phyloP scores from a whole-genome alignment of 495 filamentous ascomycete genomes.

The Aspergillus kassunensis region DNA sequence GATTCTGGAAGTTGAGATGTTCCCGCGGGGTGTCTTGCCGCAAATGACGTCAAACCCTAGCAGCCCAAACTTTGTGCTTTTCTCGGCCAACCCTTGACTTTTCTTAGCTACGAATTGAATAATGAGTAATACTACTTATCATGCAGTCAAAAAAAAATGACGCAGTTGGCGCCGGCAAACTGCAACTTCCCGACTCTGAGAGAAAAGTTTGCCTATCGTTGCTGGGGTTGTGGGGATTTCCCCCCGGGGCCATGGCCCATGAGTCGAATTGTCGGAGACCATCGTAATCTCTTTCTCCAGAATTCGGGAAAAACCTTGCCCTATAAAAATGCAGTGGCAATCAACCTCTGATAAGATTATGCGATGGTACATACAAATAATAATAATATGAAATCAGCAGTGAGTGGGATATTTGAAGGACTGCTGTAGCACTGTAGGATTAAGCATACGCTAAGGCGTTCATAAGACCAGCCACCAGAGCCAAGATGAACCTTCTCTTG shows the following conservation, averaged over 20 bases:
- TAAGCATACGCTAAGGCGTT: conserved; percentile 4
- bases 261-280: too few species aligned
- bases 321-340: too few species aligned
- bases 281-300: conserved; percentile 4
- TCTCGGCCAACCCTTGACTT: neutral
- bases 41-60: conserved; percentile 15
- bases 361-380: too few species aligned
- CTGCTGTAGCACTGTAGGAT: too few species aligned
- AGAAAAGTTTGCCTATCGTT: neutral
- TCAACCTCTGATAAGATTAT: too few species aligned
- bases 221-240: conserved; percentile 9
- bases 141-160: too few species aligned
- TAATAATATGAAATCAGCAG: too few species aligned
- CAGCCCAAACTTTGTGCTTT: neutral
- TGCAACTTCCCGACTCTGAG: neutral
- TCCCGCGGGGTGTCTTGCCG: conserved; percentile 4
- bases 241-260: too few species aligned
- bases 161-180: too few species aligned
- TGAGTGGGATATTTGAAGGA: too few species aligned
- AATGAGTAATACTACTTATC: too few species aligned
- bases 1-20: too few species aligned
- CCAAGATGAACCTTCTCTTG: conserved; percentile 10
- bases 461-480: conserved; percentile 7
- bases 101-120: neutral
- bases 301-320: neutral